Percentiles rank a stretch among this genome's conserved stretches.
Conservation (phyloP, 2,329 filamentous ascomycete genomes). For the Monosporascus cannonballus region DNA sequence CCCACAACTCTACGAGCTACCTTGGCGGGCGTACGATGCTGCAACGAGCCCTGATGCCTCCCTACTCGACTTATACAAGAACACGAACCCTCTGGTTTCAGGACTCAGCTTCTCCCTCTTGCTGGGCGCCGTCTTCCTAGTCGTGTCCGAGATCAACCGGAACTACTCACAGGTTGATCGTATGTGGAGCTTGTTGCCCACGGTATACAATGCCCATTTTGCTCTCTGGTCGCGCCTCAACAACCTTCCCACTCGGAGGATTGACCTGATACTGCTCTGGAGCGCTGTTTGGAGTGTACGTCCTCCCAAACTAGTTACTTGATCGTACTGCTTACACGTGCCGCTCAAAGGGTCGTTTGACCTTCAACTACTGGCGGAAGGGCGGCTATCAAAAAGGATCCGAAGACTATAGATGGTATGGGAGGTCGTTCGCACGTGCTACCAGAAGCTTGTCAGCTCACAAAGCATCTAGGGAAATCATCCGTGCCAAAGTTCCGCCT, state of each 20-base stretch:
- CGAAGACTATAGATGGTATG: constrained; percentile 86
- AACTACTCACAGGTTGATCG: constrained; percentile 98
- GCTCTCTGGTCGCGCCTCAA: constrained; percentile 73
- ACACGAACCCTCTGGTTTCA: constrained; percentile 80
- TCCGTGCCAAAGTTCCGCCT: constrained; percentile 59
- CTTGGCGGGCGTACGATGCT: constrained; percentile 55
- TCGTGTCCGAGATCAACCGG: constrained; percentile 76
- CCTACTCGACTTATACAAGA: constrained; percentile 66
- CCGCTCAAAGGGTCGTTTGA: constrained; percentile 60
- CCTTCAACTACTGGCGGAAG: constrained; percentile 95
- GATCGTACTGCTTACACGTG: not conserved
- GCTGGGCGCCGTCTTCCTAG: constrained; percentile 64
- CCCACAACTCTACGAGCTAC: constrained; percentile 63
- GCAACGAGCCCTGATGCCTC: constrained; percentile 49
- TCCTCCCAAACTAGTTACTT: not conserved
- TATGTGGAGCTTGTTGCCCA: constrained; percentile 83
- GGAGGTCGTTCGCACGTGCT: constrained; percentile 5
- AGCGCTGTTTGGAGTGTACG: constrained; percentile 75
- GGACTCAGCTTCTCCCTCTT: constrained; percentile 66
- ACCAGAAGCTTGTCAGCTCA: constrained; percentile 13
- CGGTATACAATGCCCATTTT: constrained; percentile 81
- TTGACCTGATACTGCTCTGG: constrained; percentile 68
- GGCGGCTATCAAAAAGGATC: constrained; percentile 84
- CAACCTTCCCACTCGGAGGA: constrained; percentile 60
- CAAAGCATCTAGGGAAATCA: constrained; percentile 50